Evolutionary conservation across 2,329 filamentous ascomycete species (phyloP), one percentile per base, ranked within the genome.

Genomic region (Fusarium sp.): DNA sequence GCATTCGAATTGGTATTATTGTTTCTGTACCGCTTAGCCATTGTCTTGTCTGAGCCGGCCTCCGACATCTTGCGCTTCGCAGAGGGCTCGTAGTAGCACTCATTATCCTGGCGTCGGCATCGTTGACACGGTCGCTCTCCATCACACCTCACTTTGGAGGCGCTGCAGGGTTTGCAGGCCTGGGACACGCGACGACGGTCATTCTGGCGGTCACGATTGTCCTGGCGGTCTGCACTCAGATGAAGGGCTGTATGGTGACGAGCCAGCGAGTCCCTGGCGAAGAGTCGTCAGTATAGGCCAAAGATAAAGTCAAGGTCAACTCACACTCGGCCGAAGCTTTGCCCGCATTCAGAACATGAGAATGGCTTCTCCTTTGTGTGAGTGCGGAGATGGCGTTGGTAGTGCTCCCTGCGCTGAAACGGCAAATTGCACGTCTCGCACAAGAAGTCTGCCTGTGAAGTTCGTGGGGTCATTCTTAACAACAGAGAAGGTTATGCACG

Each of bases 331-430:
- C 61, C 65, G 35, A 67, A 67, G 47, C 47, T 65, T 20, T 67
- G 65, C 13, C 65, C 65, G 25, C 50, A 67, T 27, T 67, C 61
- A 1, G 65, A 65, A 11, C 65, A 65, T 18, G 65, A 36, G 35
- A 67, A 67, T 1, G 65, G 65, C 11, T 58, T 65, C 31, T 65
- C 50, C 10, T 67, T 67, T 20, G 65, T 67, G 11, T 65, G 65
- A 13, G 65, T 67, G 36, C 61, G 65, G 0, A 67, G 47, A 11
- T 65, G 61, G 27, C 61, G 29, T 0, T 67, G 47, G 36, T 67
- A 65, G 6, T 67, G 61, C 4, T 67, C 65, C n/a, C 35, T 67
- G 3, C 65, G 65, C 14, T 65, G 65, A 2, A 67, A 65, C 4
- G 50, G 31, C 6, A 67, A 50, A 5, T 67, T 57, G 31, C 65